Conservation (phyloP, 2,329 filamentous ascomycete genomes). For the Raffaelea deltoideospora region DNA sequence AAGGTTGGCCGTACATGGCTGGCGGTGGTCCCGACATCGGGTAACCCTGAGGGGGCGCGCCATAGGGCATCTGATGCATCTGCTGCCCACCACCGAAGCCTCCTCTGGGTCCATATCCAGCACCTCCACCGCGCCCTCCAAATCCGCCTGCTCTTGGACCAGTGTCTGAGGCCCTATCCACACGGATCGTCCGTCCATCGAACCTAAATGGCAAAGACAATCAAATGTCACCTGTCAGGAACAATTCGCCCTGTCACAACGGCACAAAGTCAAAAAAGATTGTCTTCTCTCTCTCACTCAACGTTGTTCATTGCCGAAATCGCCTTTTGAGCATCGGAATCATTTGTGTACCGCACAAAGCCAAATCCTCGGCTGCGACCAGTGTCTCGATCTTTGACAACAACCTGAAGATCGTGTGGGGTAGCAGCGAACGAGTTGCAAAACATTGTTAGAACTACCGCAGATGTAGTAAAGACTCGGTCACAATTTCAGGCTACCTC, state of each 20-base stretch:
- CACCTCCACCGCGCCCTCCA: conserved; percentile 10
- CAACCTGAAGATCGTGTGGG: conserved; percentile 46
- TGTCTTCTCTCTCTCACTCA: conserved; percentile 47
- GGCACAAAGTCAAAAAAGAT: not conserved
- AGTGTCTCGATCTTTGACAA: conserved; percentile 95
- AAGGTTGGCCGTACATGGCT: conserved; percentile 25
- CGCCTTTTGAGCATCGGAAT: conserved; percentile 60
- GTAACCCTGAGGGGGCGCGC: conserved; percentile 18
- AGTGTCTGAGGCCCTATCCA: conserved; percentile 86
- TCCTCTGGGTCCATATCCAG: conserved; percentile 15
- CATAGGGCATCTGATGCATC: conserved; percentile 21
- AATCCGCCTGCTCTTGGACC: conserved; percentile 36
- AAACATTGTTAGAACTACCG: conserved; percentile 5
- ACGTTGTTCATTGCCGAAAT: conserved; percentile 73
- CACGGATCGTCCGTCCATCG: conserved; percentile 84
- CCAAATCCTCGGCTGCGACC: conserved; percentile 94
- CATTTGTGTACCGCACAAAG: conserved; percentile 77
- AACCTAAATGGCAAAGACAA: conserved; percentile 41
- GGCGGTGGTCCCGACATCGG: conserved; percentile 18
- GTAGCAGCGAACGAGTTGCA: not conserved
- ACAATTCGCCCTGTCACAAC: conserved; percentile 4
- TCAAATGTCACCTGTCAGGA: conserved; percentile 8
- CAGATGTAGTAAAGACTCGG: no score
- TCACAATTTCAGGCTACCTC: no score
- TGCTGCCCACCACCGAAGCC: conserved; percentile 17